Evolutionary conservation across 2,329 filamentous ascomycete genomes (phyloP), one percentile per base, ranked within the genome.

Genomic region (Colletotrichum sp.): DNA sequence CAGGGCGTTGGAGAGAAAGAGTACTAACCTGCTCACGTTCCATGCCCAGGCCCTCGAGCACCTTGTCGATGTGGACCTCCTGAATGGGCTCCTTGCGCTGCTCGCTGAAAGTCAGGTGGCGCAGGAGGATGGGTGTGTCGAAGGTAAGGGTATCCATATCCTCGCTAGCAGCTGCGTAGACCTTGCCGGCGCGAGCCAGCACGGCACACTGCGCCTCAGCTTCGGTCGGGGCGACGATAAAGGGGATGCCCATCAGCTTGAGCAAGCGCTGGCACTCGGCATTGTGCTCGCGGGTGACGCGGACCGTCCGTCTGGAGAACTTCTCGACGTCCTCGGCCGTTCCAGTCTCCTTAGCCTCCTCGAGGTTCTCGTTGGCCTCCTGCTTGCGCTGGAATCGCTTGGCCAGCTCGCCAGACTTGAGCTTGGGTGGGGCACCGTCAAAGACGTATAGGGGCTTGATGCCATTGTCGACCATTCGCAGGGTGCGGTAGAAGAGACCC

Each of bases 91-190:
- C 96, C 86, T 99, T 99, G 78, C 96, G 92, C 87, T 98, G 96
- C 88, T 99, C 97, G 82, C 95, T 98, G 84, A 98, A 99, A 3
- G 97, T 99, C 78, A 99, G 90, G 86, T 99, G 96, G 66, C 97
- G 92, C 78, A 99, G 87, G 63, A 99, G 87, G 75, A 99, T 96
- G 0, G 97, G 97, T 67, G 96, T 91, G 81, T 98, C 93, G 85
- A 99, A 99, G 82, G 96, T 99, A 71, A 99, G 88, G 0, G 97
- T 99, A 83, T 99, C 97, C 97, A 99, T 99, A 86, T 99, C 97
- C 86, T 99, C 97, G 78, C 95, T 98, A 4, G 97, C 97, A 24
- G 97, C 97, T 5, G 96, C 97, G 83, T 98, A 99, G 67, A 99
- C 97, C 86, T 99, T 99, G 48, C 96, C 96, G 7, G 95, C 96